phyloP scores from a whole-genome alignment of 2,329 filamentous ascomycete genomes.

The Trichoderma breve region DNA sequence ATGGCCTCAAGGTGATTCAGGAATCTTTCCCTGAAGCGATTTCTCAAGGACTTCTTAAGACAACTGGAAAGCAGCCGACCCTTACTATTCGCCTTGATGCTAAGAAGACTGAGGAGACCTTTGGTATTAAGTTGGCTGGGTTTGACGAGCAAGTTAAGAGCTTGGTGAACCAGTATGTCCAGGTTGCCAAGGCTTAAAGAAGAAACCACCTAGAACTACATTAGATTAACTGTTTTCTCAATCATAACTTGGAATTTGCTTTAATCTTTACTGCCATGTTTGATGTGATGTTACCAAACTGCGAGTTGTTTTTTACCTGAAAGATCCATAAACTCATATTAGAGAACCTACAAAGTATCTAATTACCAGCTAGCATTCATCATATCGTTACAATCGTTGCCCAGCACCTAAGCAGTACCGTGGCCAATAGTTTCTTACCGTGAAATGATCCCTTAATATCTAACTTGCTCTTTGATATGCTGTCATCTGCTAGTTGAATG shows the following conservation, averaged over 20 bases:
- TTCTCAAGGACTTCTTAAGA: conserved; percentile 4
- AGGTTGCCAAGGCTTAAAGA: not conserved
- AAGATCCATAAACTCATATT: too few species aligned
- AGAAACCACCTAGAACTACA: rapidly evolving
- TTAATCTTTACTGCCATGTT: not conserved
- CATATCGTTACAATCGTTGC: too few species aligned
- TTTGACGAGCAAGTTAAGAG: conserved; percentile 3
- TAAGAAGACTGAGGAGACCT: conserved; percentile 8
- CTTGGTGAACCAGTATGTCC: not conserved
- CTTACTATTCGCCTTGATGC: not conserved
- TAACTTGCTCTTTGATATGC: rapidly evolving
- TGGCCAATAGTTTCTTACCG: not conserved
- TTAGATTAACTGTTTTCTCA: not conserved
- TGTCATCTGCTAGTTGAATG: not conserved
- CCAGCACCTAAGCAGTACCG: not conserved
- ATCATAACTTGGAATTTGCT: not conserved
- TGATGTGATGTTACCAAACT: not conserved
- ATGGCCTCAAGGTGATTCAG: not conserved
- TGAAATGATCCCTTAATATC: not conserved
- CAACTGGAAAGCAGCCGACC: conserved; percentile 10
- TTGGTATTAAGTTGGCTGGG: not conserved
- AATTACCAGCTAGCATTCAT: too few species aligned
- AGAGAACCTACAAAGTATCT: too few species aligned
- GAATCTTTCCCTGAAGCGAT: not conserved
- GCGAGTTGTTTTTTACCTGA: too few species aligned